These are phyloP conservation scores for Dryadomyces quercus-mongolicae DNA, from an alignment of 2,329 filamentous ascomycete species.

Conservation along the genomic window DNA sequence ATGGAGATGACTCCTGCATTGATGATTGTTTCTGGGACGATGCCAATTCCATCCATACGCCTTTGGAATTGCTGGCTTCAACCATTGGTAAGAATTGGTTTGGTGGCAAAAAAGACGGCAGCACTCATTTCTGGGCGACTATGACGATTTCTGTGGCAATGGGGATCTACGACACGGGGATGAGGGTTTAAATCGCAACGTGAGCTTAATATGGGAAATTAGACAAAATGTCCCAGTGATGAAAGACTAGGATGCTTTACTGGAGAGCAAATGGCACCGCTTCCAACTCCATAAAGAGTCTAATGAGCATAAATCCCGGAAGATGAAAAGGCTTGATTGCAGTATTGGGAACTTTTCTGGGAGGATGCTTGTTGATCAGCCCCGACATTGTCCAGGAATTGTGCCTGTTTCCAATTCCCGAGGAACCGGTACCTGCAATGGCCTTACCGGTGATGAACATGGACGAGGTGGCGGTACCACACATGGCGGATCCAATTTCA, in stretches of 20 bases:
- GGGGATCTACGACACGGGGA: slow-evolving; percentile 2
- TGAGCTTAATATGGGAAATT: slow-evolving; percentile 2
- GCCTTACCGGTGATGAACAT: no score
- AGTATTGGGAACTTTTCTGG: no score
- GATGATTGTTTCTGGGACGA: no score
- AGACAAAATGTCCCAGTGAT: not conserved
- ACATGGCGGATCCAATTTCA: no score
- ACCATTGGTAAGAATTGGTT: slow-evolving; percentile 13
- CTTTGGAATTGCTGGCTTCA: slow-evolving; percentile 12
- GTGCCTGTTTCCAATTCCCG: no score
- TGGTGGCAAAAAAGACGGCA: slow-evolving; percentile 12
- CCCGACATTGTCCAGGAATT: no score
- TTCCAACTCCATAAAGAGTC: slow-evolving; percentile 10
- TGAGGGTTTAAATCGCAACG: slow-evolving; percentile 6
- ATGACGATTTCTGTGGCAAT: slow-evolving; percentile 17
- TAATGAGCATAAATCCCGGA: slow-evolving; percentile 13
- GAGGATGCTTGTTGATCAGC: no score
- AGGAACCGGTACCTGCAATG: no score
- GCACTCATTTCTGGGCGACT: slow-evolving; percentile 9
- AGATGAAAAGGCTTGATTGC: no score
- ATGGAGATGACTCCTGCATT: slow-evolving; percentile 12
- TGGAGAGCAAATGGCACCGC: slow-evolving; percentile 4
- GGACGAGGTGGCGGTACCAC: no score
- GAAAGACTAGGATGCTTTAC: not conserved
- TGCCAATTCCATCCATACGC: slow-evolving; percentile 14